Conservation (phyloP, 164 flowering plant genomes). For the Magnolia officinalis region DNA sequence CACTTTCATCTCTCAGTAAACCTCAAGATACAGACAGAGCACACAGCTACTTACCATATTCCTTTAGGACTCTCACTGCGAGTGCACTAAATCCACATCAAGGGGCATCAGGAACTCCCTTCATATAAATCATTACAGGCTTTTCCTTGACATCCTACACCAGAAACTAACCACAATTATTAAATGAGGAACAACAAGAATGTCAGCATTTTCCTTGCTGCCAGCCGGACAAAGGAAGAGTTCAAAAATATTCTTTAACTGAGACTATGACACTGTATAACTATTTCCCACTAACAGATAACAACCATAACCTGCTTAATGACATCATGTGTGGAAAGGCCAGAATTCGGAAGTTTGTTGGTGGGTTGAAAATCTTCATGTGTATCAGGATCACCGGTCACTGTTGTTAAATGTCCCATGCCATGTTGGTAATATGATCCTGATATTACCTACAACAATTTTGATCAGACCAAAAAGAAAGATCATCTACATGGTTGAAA, state of each 20-base stretch:
- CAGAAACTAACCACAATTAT: slow-evolving; percentile 8
- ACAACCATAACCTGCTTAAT: slow-evolving; percentile 64
- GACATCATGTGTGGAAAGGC: slow-evolving; percentile 42
- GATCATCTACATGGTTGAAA: background rate
- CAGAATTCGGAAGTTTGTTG: slow-evolving; percentile 49
- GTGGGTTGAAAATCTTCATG: slow-evolving; percentile 88
- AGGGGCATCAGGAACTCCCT: slow-evolving; percentile 84
- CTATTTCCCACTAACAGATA: background rate
- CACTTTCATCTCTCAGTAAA: background rate
- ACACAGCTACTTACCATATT: slow-evolving; percentile 50
- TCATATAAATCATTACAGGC: slow-evolving; percentile 91
- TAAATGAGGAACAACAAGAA: background rate
- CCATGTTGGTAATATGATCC: slow-evolving; percentile 8
- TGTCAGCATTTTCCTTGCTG: background rate
- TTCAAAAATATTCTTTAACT: background rate
- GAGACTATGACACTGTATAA: background rate
- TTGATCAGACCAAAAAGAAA: background rate
- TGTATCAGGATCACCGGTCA: slow-evolving; percentile 65
- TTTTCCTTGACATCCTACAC: slow-evolving; percentile 85
- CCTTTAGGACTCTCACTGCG: slow-evolving; percentile 78
- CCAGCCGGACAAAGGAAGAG: background rate
- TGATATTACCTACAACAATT: slow-evolving; percentile 2
- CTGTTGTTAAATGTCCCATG: slow-evolving; percentile 26
- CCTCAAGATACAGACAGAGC: background rate
- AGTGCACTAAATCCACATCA: slow-evolving; percentile 86